Evolutionary conservation across 495 filamentous ascomycete species (phyloP), one percentile per base, ranked within the genome.

Genomic region (Talaromyces proteolyticus): DNA sequence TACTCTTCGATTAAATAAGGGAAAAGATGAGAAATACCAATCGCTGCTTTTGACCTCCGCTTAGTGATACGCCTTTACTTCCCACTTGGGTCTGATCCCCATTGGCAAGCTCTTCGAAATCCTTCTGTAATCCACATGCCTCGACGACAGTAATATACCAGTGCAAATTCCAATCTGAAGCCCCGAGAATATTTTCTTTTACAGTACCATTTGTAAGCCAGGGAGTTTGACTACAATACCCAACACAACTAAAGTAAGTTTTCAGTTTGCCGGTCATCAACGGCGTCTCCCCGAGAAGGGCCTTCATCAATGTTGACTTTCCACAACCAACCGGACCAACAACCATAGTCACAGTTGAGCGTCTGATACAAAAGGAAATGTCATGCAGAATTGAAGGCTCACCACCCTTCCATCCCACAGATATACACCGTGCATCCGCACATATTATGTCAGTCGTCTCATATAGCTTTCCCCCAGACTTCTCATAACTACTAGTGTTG

Each of bases 1-100:
- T 19, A 42, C 8, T 16, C 1, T 42, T 42, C 40, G 8, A 42
- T 8, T 18, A 19, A 11, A 42, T 19, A 1, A 16, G 40, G 40
- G 3, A 8, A 49, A 38, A 26, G 40, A 3, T n/a, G n/a, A n/a
- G n/a, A 58, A 65, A 52, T 52, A 69, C 70, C 47, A 87, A 69
- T 3, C 84, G 69, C 55, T 87, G 83, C 52, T 77, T 81, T 53
- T 88, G 85, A 0, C 84, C 85, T 7, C 84, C 84, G 54, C 77
- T 81, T 6, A 89, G 68, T 2, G 73, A 69, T 44, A 83, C 73
- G 0, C 84, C 85, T 48, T 80, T 80, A 64, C 75, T 82, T 11
- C 84, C 85, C 51, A 85, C 72, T 1, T 71, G 55, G 5, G 81
- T 86, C 23, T 73, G 60, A 52, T 87, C 80, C 0, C 75, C 79